Conservation (phyloP, 1,284 basidiomycete species). For the Rhodotorula sp. region DNA sequence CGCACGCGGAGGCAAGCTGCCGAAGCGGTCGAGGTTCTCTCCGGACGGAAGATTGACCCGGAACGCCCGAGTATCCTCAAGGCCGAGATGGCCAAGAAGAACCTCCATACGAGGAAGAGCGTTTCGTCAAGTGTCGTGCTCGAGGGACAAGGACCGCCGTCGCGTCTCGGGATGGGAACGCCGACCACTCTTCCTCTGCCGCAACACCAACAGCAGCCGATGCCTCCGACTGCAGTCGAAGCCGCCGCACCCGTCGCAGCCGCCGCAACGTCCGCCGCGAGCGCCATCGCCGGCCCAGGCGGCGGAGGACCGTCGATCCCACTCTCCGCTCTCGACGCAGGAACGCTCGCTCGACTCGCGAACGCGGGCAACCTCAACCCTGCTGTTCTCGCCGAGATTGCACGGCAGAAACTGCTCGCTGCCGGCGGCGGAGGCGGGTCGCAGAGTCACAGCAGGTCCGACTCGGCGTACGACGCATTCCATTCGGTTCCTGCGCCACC, state of each 20-base stretch:
- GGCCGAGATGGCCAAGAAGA: constrained; percentile 99
- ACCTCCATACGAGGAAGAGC: constrained; percentile 63
- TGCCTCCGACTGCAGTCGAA: neutral
- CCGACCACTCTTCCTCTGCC: neutral
- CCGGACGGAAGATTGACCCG: constrained; percentile 88
- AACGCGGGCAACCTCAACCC: constrained; percentile 27
- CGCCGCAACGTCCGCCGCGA: neutral
- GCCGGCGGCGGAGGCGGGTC: neutral
- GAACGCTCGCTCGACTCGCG: constrained; percentile 26
- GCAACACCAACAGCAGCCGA: neutral
- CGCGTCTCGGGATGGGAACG: neutral
- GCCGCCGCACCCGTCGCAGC: neutral
- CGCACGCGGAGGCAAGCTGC: constrained; percentile 81
- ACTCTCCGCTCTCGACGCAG: constrained; percentile 29
- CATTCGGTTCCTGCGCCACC: constrained; percentile 58
- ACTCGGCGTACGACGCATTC: constrained; percentile 67
- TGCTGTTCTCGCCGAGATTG: constrained; percentile 38
- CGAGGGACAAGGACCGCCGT: neutral
- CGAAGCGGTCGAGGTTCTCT: constrained; percentile 81
- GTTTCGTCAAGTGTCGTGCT: neutral
- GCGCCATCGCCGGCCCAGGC: neutral
- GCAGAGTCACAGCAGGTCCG: neutral
- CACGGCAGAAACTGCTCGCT: constrained; percentile 20
- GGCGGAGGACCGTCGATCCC: constrained; percentile 29
- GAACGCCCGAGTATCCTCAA: constrained; percentile 92